These are phyloP conservation scores for Circinella umbellata DNA, from an alignment of 371 early-diverging fungal genomes.

Conservation along the genomic window DNA sequence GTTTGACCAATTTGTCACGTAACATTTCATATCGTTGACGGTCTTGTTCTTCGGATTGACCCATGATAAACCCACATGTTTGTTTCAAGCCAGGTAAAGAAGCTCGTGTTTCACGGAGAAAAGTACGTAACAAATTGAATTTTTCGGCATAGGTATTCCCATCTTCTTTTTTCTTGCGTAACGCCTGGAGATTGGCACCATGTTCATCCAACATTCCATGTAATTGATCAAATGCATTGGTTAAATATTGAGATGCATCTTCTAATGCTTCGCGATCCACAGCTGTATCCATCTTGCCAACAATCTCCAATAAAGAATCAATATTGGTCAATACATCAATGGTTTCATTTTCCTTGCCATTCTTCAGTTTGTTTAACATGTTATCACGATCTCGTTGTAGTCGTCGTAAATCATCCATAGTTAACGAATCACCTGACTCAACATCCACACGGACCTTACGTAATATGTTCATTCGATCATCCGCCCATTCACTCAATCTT, in stretches of 20 bases:
- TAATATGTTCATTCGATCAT: slow-evolving; percentile 32
- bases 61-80: slow-evolving; percentile 51
- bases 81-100: slow-evolving; percentile 46
- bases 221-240: slow-evolving; percentile 37
- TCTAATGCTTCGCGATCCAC: slow-evolving; percentile 25
- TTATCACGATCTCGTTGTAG: slow-evolving; percentile 35
- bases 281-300: slow-evolving; percentile 19
- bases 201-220: slow-evolving; percentile 36
- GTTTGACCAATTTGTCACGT: slow-evolving; percentile 16
- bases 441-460: slow-evolving; percentile 32
- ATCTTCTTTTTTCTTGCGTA: slow-evolving; percentile 42
- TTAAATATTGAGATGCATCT: slow-evolving; percentile 34
- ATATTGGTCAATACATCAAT: slow-evolving; percentile 41
- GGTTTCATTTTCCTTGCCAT: slow-evolving; percentile 43
- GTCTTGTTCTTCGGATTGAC: slow-evolving; percentile 49
- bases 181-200: slow-evolving; percentile 23
- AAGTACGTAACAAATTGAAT: slow-evolving; percentile 26
- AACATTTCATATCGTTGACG: slow-evolving; percentile 32
- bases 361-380: slow-evolving; percentile 21
- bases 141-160: slow-evolving; percentile 41
- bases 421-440: slow-evolving; percentile 20
- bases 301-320: slow-evolving; percentile 31
- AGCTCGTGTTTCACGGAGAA: slow-evolving; percentile 35
- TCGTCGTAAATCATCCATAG: slow-evolving; percentile 34
- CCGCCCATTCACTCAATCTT: slow-evolving; percentile 46